Evolutionary conservation across 2,329 filamentous ascomycete species (phyloP), one percentile per base, ranked within the genome.

Genomic region (Ceratocystis cubensis): DNA sequence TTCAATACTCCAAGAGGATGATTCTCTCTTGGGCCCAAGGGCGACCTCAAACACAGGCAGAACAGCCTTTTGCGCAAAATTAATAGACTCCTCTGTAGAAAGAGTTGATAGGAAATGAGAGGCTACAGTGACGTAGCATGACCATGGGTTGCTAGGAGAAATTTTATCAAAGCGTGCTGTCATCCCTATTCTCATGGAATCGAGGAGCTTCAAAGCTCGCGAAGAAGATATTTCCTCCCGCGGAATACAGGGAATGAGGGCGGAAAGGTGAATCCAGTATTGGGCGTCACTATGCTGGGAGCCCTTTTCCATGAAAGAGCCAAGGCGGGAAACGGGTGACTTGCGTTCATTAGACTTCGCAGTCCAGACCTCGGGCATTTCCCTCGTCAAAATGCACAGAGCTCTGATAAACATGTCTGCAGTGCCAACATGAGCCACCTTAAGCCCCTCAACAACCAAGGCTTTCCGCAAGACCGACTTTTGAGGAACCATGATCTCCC

Each of bases 251-350:
- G 82, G 77, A 5, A 96, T 73, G 0, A 97, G 75, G 37, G 79
- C 77, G 48, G 81, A 79, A 41, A 96, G 74, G 17, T 82, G 83
- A 30, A 80, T 75, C 94, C 94, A 99, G 72, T 87, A 96, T 8
- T 80, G 82, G 2, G 80, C 76, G 0, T 84, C 79, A 2, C 88
- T 88, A n/a, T 85, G 84, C 72, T 96, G 89, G 0, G 93, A 96
- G 2, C 94, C 93, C 71, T 86, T 89, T 69, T 88, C 86, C 5
- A 97, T 78, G 70, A 95, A 94, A 7, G 84, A 78, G 63, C 83
- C 82, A 3, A 99, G 75, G 25, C 87, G 77, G 3, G 78, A 77
- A 1, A 82, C 70, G 0, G 83, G 79, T 1, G 81, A 76, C 66
- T 81, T 83, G 69, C 84, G 82, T n/a, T 77, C 77, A 15, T 74